phyloP scores from a whole-genome alignment of 176 grass and related monocot species.

The Rhynchospora pubera region DNA sequence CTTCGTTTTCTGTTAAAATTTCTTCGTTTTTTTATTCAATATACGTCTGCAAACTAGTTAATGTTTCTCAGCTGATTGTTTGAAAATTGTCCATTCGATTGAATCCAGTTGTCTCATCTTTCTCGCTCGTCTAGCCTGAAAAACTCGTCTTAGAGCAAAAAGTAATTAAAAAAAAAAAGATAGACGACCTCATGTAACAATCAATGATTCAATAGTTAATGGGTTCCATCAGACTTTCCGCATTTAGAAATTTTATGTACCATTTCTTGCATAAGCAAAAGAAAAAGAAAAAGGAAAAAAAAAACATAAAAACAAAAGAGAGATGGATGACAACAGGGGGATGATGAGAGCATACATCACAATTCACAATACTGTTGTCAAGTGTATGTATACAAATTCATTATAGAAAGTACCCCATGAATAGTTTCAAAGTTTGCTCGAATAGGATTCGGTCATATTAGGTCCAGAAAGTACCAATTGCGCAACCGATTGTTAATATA shows the following conservation, averaged over 20 bases:
- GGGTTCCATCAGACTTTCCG: neutral
- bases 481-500: neutral
- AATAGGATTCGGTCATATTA: slow-evolving; percentile 4
- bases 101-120: neutral
- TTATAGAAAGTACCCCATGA: neutral
- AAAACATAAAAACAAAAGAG: neutral
- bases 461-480: neutral
- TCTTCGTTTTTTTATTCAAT: neutral
- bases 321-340: slow-evolving; percentile 29
- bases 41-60: neutral
- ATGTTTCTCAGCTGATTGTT: neutral
- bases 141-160: neutral
- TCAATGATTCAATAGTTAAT: neutral
- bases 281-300: neutral
- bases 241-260: neutral
- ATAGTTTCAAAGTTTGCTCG: neutral
- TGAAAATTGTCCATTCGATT: neutral
- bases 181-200: neutral
- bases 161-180: neutral
- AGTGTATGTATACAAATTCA: neutral
- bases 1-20: neutral
- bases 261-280: slow-evolving; percentile 7
- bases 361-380: slow-evolving; percentile 33
- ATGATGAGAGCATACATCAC: slow-evolving; percentile 30
- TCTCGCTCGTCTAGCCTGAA: neutral